Evolutionary conservation across 345 rosid species (phyloP), one percentile per base, ranked within the genome.

Genomic region (Acer negundo): DNA sequence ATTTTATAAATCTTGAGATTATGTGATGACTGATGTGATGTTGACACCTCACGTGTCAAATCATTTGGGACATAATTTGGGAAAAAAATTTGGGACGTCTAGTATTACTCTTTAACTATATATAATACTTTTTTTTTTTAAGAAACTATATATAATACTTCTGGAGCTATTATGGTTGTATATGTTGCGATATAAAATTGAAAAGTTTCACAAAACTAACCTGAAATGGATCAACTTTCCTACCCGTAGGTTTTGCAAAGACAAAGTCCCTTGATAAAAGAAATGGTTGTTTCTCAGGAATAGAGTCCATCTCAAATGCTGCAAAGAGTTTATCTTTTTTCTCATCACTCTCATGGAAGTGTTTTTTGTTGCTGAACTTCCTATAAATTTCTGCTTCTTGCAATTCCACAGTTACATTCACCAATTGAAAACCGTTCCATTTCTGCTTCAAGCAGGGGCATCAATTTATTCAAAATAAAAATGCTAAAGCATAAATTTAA

Each of bases 221-320:
- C 87, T 82, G 70, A 67, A 76, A 84, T 62, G 81, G 78, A 53
- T 76, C 62, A 5, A 61, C 42, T 16, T 63, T 20, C 11, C 58
- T 53, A 17, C 80, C 81, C 0, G 79, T 19, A n/a, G 74, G 86
- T 44, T 35, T 63, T 23, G 84, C 87, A 58, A 82, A 58, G 72
- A 82, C 87, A 51, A 82, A 84, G 75, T 84, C 89, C 76, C 87
- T 80, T 0, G 87, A 86, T 15, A 82, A 78, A 49, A 86, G 77
- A 77, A 84, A 80, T 22, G 89, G 89, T 16, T 75, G 80, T 62
- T 3, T 49, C 70, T 55, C 79, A 62, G 69, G 75, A 62, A 69
- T 31, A 17, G 80, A 62, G 44, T 76, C 77, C 13, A 84, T 38
- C 31, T 84, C 58, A 46, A 86, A 78, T 23, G 55, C 77, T 24